A percentile compares a stretch with the other conserved stretches of the same genome.
Evolutionary conservation across 176 grass and related monocot genomes (phyloP).

Genomic region (Cenchrus purpureus): DNA sequence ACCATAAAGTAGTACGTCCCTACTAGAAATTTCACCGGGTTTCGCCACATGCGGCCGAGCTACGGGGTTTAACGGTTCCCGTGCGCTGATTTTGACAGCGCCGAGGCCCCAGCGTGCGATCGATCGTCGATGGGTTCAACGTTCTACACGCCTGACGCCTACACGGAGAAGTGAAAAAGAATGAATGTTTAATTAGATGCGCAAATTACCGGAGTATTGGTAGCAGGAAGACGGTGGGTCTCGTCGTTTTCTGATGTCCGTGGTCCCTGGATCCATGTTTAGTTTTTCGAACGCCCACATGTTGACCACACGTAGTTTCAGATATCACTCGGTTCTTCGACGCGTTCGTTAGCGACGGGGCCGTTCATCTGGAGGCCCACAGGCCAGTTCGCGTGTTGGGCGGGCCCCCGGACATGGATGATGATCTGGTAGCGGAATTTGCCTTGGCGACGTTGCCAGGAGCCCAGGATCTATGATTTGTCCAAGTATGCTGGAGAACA

Average conservation of each 20-base stretch:
- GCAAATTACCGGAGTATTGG: neutral
- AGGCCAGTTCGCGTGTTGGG: neutral
- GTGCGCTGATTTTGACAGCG: neutral
- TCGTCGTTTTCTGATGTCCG: neutral
- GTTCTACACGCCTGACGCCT: neutral
- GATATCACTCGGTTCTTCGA: neutral
- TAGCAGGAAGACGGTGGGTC: neutral
- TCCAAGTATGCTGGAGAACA: neutral
- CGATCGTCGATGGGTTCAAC: slow-evolving; percentile 1
- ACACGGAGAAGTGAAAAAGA: neutral
- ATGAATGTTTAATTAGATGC: neutral
- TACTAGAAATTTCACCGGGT: neutral
- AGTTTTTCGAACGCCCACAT: neutral
- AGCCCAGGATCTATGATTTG: neutral
- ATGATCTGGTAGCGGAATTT: neutral
- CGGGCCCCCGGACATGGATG: too few relatives aligned
- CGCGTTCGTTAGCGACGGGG: neutral
- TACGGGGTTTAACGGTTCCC: neutral
- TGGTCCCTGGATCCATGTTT: neutral
- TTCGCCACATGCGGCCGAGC: neutral
- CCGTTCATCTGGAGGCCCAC: neutral
- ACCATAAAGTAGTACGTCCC: too few relatives aligned
- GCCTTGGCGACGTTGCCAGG: neutral
- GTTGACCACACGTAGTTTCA: neutral
- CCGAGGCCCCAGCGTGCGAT: neutral